Evolutionary conservation across 2,329 filamentous ascomycete species (phyloP).

Genomic region (Penicillium psychrosexuale): DNA sequence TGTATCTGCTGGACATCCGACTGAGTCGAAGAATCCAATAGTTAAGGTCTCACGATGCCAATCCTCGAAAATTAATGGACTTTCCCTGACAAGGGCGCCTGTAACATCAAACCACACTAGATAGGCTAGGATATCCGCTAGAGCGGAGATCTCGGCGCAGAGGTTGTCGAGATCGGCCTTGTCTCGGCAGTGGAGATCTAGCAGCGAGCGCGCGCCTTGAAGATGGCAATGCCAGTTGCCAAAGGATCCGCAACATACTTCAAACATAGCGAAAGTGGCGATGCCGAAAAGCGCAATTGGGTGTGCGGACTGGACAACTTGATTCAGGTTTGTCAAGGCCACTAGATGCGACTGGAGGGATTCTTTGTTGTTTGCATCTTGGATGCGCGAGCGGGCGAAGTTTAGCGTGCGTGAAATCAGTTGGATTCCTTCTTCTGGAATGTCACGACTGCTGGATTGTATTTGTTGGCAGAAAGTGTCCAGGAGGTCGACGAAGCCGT

Average conservation of each 20-base stretch:
- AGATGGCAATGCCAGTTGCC: conserved; percentile 40
- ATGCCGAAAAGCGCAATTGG: conserved; percentile 46
- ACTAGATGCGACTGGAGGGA: conserved; percentile 31
- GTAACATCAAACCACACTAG: conserved; percentile 45
- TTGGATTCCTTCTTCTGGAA: conserved; percentile 23
- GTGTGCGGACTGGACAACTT: conserved; percentile 40
- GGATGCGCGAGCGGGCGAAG: conserved; percentile 25
- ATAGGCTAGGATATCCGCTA: conserved; percentile 40
- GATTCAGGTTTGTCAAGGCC: conserved; percentile 39
- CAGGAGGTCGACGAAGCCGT: conserved; percentile 27
- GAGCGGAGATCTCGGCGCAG: conserved; percentile 33
- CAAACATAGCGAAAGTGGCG: conserved; percentile 46
- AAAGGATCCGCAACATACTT: conserved; percentile 45
- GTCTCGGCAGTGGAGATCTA: conserved; percentile 42
- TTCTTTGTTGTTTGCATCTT: conserved; percentile 18
- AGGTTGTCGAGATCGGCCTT: conserved; percentile 36
- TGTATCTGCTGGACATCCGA: conserved; percentile 40
- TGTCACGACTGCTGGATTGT: conserved; percentile 15
- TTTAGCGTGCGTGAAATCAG: conserved; percentile 25
- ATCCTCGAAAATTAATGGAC: conserved; percentile 38
- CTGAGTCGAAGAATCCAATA: conserved; percentile 35
- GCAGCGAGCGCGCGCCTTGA: conserved; percentile 40
- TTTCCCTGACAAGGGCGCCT: conserved; percentile 28
- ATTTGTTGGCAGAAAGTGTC: conserved; percentile 27
- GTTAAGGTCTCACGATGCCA: conserved; percentile 41